A percentile compares a stretch with the other conserved stretches of the same genome.
Evolutionary conservation across 2,329 filamentous ascomycete genomes (phyloP).

Genomic region (Penicillium sp.): DNA sequence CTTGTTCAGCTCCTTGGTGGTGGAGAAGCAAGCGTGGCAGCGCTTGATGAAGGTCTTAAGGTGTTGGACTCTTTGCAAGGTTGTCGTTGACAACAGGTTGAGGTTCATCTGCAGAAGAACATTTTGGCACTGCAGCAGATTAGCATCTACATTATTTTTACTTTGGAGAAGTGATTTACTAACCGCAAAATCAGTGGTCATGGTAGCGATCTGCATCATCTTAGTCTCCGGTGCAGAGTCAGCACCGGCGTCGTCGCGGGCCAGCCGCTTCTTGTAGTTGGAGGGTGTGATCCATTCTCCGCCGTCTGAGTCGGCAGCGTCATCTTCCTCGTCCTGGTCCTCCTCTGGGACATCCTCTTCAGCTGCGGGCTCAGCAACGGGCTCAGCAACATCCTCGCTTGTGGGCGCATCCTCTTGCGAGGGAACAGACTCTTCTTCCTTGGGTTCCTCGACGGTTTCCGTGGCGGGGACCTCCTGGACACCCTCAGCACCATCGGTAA

Average conservation of each 20-base stretch:
- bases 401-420: conserved; percentile 11
- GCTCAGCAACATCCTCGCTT: conserved; percentile 18
- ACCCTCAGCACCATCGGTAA: conserved; percentile 29
- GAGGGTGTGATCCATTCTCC: conserved; percentile 93
- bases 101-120: conserved; percentile 93
- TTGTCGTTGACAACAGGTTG: conserved; percentile 73
- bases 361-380: conserved; percentile 26
- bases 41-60: conserved; percentile 87
- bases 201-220: conserved; percentile 80
- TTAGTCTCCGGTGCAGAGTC: conserved; percentile 56
- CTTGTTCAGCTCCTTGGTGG: conserved; percentile 78
- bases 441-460: conserved; percentile 29
- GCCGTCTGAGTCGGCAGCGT: conserved; percentile 47
- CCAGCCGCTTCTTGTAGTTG: conserved; percentile 84
- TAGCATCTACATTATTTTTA: background rate
- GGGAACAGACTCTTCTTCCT: conserved; percentile 16
- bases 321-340: conserved; percentile 26
- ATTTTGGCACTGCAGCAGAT: conserved; percentile 64
- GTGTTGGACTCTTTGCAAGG: conserved; percentile 75
- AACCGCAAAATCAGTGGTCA: conserved; percentile 96
- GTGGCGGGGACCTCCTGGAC: conserved; percentile 27
- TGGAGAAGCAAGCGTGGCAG: conserved; percentile 90
- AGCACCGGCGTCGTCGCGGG: conserved; percentile 58
- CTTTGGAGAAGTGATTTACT: conserved; percentile 8
- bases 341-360: conserved; percentile 29